Conservation (phyloP, 176 grass and related monocot species). For the Raddia guianensis region DNA sequence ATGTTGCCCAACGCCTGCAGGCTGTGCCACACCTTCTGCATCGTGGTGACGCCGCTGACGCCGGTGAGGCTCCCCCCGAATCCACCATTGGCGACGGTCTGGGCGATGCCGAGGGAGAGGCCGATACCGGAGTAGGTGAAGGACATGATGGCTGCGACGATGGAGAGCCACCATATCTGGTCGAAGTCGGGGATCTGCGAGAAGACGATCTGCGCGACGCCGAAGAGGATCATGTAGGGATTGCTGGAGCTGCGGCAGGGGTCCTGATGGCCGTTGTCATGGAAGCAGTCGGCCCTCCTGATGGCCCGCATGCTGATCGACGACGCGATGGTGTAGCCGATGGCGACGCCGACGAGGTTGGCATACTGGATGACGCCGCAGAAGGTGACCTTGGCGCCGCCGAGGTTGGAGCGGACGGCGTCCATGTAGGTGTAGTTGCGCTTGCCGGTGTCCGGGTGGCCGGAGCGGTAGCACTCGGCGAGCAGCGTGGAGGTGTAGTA, state of each 20-base stretch:
- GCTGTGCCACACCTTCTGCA: not conserved
- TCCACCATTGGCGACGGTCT: conserved; percentile 37
- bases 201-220: conserved; percentile 52
- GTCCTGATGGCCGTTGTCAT: conserved; percentile 54
- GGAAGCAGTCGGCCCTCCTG: conserved; percentile 63
- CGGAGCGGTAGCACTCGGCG: conserved; percentile 74
- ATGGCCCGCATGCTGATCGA: conserved; percentile 79
- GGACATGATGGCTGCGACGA: conserved; percentile 74
- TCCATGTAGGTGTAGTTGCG: conserved; percentile 2
- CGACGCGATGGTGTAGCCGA: conserved; percentile 73
- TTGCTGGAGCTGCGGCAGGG: conserved; percentile 51
- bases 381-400: conserved; percentile 39
- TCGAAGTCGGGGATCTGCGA: conserved; percentile 75
- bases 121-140: conserved; percentile 75
- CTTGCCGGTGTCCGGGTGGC: conserved; percentile 53
- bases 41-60: conserved; percentile 44
- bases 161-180: conserved; percentile 76
- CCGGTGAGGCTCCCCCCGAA: conserved; percentile 57
- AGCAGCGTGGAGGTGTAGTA: conserved; percentile 78
- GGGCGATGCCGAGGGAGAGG: conserved; percentile 56
- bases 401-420: conserved; percentile 43
- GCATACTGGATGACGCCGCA: conserved; percentile 70
- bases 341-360: conserved; percentile 66
- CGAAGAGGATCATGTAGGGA: conserved; percentile 71
- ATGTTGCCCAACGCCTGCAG: conserved; percentile 65